phyloP scores from a whole-genome alignment of 1,284 basidiomycete species.

The Lentinula novae-zelandiae region DNA sequence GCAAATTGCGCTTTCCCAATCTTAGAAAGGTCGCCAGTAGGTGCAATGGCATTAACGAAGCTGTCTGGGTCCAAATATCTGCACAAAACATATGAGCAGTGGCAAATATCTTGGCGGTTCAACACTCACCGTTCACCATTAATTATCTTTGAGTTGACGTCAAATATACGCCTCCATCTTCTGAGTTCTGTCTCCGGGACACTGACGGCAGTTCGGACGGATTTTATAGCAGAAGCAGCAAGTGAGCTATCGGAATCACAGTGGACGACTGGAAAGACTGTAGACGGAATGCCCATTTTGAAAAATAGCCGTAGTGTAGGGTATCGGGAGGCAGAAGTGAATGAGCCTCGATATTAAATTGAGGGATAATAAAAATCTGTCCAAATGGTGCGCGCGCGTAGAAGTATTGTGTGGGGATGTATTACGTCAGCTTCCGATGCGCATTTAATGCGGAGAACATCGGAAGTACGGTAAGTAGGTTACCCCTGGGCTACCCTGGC shows the following conservation, averaged over 20 bases:
- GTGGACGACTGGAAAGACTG: conserved; percentile 46
- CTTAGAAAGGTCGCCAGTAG: conserved; percentile 77
- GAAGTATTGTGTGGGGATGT: background rate
- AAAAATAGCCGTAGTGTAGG: background rate
- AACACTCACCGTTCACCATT: conserved; percentile 77
- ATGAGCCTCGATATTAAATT: conserved; percentile 16
- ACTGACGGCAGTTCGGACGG: conserved; percentile 64
- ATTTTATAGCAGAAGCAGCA: conserved; percentile 52
- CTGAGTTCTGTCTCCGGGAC: conserved; percentile 80
- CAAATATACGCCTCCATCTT: conserved; percentile 85
- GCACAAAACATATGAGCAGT: conserved; percentile 2
- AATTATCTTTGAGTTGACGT: conserved; percentile 70
- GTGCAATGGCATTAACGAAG: conserved; percentile 92
- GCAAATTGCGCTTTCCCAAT: conserved; percentile 85
- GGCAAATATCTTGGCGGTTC: background rate
- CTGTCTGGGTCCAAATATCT: conserved; percentile 81
- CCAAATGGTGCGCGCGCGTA: conserved; percentile 3
- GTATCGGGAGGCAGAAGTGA: conserved; percentile 23
- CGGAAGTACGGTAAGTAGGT: background rate
- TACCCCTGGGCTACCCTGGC: background rate
- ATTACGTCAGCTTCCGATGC: background rate
- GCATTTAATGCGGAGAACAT: background rate
- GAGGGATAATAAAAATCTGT: conserved; percentile 22
- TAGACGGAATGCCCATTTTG: conserved; percentile 16
- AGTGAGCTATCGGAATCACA: conserved; percentile 42